Percentiles rank a stretch among this genome's conserved stretches.
Evolutionary conservation across 1,284 basidiomycete genomes (phyloP).

Genomic region (Filobasidium uniguttulatum): DNA sequence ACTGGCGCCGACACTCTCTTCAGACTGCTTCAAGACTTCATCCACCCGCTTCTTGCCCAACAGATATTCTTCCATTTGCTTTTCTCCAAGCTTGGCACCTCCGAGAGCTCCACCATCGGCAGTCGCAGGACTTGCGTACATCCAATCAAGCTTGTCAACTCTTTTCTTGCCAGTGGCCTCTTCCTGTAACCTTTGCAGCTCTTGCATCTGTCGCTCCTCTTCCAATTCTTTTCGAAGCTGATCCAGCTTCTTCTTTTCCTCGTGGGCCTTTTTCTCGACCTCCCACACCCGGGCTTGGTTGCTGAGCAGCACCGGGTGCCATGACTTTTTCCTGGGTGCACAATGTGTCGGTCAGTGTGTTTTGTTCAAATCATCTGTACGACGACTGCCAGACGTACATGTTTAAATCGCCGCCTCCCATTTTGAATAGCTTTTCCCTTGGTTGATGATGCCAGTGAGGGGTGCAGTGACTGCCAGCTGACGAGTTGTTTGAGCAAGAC

Average conservation of each 20-base stretch:
- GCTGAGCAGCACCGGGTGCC: constrained; percentile 94
- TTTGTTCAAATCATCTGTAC: not conserved
- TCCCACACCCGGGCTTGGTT: constrained; percentile 99
- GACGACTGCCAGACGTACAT: constrained; percentile 16
- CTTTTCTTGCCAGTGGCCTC: constrained; percentile 88
- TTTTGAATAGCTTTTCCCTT: constrained; percentile 44
- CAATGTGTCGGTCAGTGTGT: not conserved
- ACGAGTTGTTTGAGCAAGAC: too few relatives aligned
- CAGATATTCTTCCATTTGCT: constrained; percentile 90
- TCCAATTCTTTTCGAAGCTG: constrained; percentile 94
- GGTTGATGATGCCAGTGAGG: too few relatives aligned
- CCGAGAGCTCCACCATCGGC: constrained; percentile 59
- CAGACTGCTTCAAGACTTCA: constrained; percentile 70
- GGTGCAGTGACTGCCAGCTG: too few relatives aligned
- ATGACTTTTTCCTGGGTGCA: constrained; percentile 98
- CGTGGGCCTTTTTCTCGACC: constrained; percentile 89
- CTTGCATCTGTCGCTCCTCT: constrained; percentile 90
- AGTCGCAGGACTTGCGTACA: constrained; percentile 89
- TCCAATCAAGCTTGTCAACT: constrained; percentile 92
- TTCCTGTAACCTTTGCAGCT: constrained; percentile 85
- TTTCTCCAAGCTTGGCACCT: constrained; percentile 40
- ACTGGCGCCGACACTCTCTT: constrained; percentile 76
- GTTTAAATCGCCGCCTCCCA: constrained; percentile 64
- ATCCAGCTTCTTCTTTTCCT: constrained; percentile 94
- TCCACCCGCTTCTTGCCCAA: constrained; percentile 98